Base-by-base conservation (phyloP, 1,284 basidiomycete species). In the Exobasidium rhododendri region DNA sequence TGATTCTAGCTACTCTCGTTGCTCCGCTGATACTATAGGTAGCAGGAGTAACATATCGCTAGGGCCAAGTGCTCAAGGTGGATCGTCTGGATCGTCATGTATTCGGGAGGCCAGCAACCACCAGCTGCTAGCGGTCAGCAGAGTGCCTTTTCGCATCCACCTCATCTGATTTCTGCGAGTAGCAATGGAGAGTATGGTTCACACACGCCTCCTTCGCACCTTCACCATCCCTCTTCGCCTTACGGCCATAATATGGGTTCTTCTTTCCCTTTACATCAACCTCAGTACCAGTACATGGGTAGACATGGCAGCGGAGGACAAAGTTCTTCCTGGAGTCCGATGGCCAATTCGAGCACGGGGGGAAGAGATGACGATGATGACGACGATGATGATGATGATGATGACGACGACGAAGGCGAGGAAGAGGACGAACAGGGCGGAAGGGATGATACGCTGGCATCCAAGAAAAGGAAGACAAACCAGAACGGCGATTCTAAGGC, bases 121-220 rank as follows among this genome's bases (percentile, higher is more conserved):
- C 29, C 35, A 47, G 17, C 56, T 13, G 26, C 56, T 17, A 50
- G 56, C 35, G 56, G 56, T 31, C 56, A 57, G 35, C 56, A 57
- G 22, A 46, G 43, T 24, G 56, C 56, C 14, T 57, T 57, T 50
- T 57, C 56, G 11, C 56, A 57, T 57, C 56, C 56, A 26, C 56
- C 56, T 5, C 35, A 57, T 17, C 35, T 57, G 4, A 44, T 46
- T 43, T 44, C 43, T n/a, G 17, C 56, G n/a, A 20, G 17, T 26
- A 14, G 14, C 24, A 24, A 46, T 57, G 40, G 56, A 7, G 22
- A 13, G 35, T 20, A 22, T 13, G 20, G n/a, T 13, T 20, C n/a
- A 24, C 13, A n/a, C 14, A n/a, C 22, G n/a, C 32, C 44, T 55
- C 20, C 20, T 20, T 55, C 53, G 2, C 53, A 40, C 32, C 29